Evolutionary conservation across 2,329 filamentous ascomycete genomes (phyloP).

Genomic region (Pestalotiopsis sp.): DNA sequence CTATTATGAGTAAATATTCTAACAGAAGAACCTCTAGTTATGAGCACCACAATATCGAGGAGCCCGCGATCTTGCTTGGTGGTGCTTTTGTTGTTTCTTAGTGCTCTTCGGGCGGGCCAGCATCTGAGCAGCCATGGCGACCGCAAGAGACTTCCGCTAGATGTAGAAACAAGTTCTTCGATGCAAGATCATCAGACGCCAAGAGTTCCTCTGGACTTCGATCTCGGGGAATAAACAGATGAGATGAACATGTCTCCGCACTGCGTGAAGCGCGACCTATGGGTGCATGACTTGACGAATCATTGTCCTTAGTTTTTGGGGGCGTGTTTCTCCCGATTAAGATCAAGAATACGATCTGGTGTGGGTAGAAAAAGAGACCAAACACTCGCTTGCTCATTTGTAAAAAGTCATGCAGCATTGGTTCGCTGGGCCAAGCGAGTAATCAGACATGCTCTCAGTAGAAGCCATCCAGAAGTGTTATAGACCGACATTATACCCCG

Average conservation of each 20-base stretch:
- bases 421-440: not conserved
- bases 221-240: not conserved
- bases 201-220: not conserved
- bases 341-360: not conserved
- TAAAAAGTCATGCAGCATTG: not conserved
- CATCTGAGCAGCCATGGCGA: not conserved
- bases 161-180: not conserved
- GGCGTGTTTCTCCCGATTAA: not conserved
- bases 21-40: constrained; percentile 54
- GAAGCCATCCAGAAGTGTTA: too few relatives aligned
- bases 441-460: not conserved
- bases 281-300: too few relatives aligned
- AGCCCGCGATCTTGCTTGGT: constrained; percentile 79
- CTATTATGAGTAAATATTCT: not conserved
- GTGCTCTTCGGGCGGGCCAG: not conserved
- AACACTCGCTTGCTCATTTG: not conserved
- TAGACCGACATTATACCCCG: not conserved
- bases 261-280: not conserved
- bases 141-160: not conserved
- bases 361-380: not conserved
- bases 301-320: too few relatives aligned
- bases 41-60: constrained; percentile 76
- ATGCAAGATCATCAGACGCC: not conserved
- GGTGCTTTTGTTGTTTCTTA: constrained; percentile 63
- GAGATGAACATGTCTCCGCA: not conserved